Evolutionary conservation across 208 protist genomes (phyloP).

Genomic region (Leishmania braziliensis): DNA sequence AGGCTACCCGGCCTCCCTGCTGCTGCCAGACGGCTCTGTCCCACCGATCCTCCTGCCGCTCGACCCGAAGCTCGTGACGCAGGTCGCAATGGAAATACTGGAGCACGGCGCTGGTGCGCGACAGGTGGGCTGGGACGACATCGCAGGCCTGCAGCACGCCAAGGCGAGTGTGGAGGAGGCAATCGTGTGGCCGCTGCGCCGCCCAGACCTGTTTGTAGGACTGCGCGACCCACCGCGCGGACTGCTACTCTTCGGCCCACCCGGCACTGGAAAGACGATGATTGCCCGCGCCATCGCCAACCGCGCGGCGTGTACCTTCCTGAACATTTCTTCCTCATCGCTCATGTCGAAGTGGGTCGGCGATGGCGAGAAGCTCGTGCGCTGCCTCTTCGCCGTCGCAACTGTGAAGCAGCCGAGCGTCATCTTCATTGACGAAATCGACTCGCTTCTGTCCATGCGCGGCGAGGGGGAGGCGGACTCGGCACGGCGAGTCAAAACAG

Average conservation of each 20-base stretch:
- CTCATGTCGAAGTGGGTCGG: constrained; percentile 93
- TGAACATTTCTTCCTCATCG: constrained; percentile 87
- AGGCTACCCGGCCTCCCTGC: constrained; percentile 54
- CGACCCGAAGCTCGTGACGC: constrained; percentile 72
- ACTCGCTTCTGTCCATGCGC: constrained; percentile 89
- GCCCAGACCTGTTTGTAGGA: constrained; percentile 78
- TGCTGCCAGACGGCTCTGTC: constrained; percentile 74
- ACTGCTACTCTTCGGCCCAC: constrained; percentile 90
- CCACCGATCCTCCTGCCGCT: constrained; percentile 60
- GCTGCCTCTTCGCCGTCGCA: constrained; percentile 90
- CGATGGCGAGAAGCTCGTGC: constrained; percentile 92
- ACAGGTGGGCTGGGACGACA: constrained; percentile 76
- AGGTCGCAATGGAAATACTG: constrained; percentile 78
- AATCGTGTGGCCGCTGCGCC: constrained; percentile 79
- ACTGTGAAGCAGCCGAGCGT: constrained; percentile 82
- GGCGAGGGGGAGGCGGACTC: constrained; percentile 83
- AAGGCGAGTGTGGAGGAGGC: constrained; percentile 82
- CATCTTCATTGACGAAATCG: constrained; percentile 96
- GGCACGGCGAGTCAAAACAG: constrained; percentile 98
- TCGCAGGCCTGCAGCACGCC: constrained; percentile 78
- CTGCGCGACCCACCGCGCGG: constrained; percentile 87
- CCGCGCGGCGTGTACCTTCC: constrained; percentile 78
- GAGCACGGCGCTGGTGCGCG: constrained; percentile 50
- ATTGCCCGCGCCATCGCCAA: constrained; percentile 91
- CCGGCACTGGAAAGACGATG: constrained; percentile 93